A percentile compares a stretch with the other conserved stretches of the same genome.
phyloP scores from a whole-genome alignment of 306 rosid species.

The Cucurbita ficifolia region DNA sequence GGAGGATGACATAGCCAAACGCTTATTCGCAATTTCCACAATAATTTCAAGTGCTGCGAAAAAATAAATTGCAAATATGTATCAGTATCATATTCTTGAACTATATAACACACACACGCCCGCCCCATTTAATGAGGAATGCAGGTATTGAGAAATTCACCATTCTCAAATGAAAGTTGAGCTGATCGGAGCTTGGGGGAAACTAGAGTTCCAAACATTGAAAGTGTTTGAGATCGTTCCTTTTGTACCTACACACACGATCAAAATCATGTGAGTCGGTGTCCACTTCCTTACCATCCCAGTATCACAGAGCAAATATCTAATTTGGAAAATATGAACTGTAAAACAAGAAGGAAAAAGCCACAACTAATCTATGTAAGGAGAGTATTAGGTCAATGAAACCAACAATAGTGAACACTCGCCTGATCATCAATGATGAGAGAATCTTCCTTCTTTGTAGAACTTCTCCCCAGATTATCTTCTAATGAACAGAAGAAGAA shows the following conservation, averaged over 20 bases:
- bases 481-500: neutral
- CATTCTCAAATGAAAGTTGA: conserved; percentile 80
- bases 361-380: neutral
- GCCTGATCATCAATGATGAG: conserved; percentile 8
- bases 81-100: neutral
- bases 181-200: conserved; percentile 80
- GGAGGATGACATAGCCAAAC: conserved; percentile 32
- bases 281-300: neutral
- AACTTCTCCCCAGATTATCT: neutral
- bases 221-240: conserved; percentile 49
- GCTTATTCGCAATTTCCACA: conserved; percentile 64
- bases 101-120: no score
- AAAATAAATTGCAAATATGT: neutral
- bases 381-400: neutral
- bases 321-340: neutral
- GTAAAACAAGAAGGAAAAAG: neutral
- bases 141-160: conserved; percentile 10
- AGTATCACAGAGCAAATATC: conserved; percentile 6
- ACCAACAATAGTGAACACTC: neutral
- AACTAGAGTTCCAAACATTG: conserved; percentile 63
- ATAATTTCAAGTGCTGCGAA: conserved; percentile 60
- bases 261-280: conserved; percentile 11
- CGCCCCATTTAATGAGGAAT: neutral
- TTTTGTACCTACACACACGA: conserved; percentile 31
- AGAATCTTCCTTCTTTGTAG: conserved; percentile 2